Percentiles rank a stretch among this genome's conserved stretches.
Evolutionary conservation across 352 stramenopile genomes (phyloP).

Genomic region (Detonula confervacea): DNA sequence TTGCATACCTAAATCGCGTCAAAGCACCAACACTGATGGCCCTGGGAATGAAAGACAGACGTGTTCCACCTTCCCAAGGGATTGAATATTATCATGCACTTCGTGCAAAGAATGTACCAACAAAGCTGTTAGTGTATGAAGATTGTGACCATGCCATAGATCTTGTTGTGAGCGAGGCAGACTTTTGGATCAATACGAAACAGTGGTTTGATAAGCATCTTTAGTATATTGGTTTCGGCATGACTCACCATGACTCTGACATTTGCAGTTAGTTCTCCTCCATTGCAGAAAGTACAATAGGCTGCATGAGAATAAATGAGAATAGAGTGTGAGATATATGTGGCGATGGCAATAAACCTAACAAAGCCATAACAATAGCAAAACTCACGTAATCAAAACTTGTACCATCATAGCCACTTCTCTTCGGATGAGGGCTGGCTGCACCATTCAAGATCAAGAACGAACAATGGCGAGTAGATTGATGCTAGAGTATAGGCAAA

Average conservation of each 20-base stretch:
- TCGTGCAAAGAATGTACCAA: conserved; percentile 58
- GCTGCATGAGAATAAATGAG: background rate
- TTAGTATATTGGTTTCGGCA: too few relatives aligned
- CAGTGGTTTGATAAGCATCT: conserved; percentile 86
- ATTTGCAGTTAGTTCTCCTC: background rate
- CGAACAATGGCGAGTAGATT: background rate
- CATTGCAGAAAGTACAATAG: background rate
- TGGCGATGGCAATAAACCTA: background rate
- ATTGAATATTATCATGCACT: conserved; percentile 93
- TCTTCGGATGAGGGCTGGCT: conserved; percentile 1
- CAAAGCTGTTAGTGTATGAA: conserved; percentile 86
- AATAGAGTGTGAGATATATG: background rate
- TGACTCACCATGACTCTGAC: background rate
- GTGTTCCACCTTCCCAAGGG: conserved; percentile 84
- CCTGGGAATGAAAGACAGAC: conserved; percentile 90
- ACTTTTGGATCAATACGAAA: conserved; percentile 81
- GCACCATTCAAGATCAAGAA: conserved; percentile 10
- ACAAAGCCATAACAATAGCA: background rate
- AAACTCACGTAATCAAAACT: background rate
- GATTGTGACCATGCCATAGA: conserved; percentile 77
- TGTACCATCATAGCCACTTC: background rate
- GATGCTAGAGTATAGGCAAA: background rate
- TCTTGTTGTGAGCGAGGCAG: conserved; percentile 58
- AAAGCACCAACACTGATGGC: conserved; percentile 91
- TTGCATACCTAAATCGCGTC: conserved; percentile 88